phyloP scores from a whole-genome alignment of 495 filamentous ascomycete species.

The Aspergillus haitiensis region DNA sequence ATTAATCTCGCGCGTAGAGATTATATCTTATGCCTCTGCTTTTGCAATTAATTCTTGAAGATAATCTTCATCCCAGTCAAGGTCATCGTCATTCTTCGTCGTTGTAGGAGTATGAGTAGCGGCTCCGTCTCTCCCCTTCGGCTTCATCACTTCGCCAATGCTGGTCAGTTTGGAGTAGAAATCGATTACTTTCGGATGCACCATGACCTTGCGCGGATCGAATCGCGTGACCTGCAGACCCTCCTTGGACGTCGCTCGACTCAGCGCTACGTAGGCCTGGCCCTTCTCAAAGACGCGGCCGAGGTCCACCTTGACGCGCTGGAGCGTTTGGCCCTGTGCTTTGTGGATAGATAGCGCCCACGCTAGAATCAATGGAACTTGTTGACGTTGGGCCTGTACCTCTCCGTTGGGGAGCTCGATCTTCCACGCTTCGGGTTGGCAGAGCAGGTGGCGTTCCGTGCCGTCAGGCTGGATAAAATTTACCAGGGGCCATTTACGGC shows the following conservation, averaged over 20 bases:
- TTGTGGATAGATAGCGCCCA: conserved; percentile 99
- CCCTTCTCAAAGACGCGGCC: conserved; percentile 94
- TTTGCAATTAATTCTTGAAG: conserved; percentile 12
- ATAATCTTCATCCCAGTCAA: conserved; percentile 13
- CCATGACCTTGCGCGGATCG: conserved; percentile 89
- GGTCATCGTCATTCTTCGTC: conserved; percentile 11
- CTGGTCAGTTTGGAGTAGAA: conserved; percentile 82
- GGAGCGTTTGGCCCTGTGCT: conserved; percentile 93
- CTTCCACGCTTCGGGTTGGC: conserved; percentile 88
- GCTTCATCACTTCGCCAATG: conserved; percentile 39
- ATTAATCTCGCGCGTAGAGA: too few species aligned
- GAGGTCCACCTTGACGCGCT: conserved; percentile 91
- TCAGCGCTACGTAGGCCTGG: conserved; percentile 59
- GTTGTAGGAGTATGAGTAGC: neutral
- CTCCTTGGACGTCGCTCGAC: conserved; percentile 80
- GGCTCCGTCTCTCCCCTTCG: conserved; percentile 16
- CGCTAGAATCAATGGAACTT: conserved; percentile 77
- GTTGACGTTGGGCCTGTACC: conserved; percentile 73
- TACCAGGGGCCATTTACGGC: conserved; percentile 73
- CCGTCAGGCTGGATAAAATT: conserved; percentile 79
- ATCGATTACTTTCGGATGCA: conserved; percentile 77
- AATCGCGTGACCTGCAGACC: conserved; percentile 90
- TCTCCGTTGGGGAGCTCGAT: conserved; percentile 95
- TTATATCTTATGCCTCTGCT: neutral
- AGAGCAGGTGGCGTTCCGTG: conserved; percentile 72